Evolutionary conservation across 495 filamentous ascomycete genomes (phyloP).

Genomic region (Cairneyella variabilis): DNA sequence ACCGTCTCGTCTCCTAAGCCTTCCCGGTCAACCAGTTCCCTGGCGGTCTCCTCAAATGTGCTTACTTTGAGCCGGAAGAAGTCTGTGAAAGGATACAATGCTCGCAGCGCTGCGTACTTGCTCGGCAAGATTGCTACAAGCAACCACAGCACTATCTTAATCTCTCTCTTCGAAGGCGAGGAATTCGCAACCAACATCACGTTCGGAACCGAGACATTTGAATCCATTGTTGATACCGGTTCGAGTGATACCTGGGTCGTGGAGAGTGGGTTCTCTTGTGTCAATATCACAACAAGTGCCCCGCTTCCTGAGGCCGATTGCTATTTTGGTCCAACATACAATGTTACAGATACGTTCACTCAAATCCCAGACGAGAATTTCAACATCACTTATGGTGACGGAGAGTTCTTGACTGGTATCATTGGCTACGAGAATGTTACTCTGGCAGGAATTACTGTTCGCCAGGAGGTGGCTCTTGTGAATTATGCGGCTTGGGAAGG

Average conservation of each 20-base stretch:
- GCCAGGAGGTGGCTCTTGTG: slow-evolving; percentile 52
- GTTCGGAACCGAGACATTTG: slow-evolving; percentile 42
- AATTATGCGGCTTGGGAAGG: slow-evolving; percentile 44
- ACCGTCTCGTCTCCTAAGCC: neutral
- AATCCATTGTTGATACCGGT: slow-evolving; percentile 57
- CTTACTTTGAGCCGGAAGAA: slow-evolving; percentile 1
- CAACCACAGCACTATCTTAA: slow-evolving; percentile 5
- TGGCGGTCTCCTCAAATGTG: slow-evolving; percentile 5
- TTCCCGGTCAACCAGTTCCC: neutral
- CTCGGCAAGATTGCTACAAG: neutral
- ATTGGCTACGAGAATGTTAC: slow-evolving; percentile 55
- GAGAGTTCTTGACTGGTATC: slow-evolving; percentile 49
- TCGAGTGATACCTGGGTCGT: slow-evolving; percentile 60
- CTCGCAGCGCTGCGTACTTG: slow-evolving; percentile 8
- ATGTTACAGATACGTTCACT: slow-evolving; percentile 33
- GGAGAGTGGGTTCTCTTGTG: slow-evolving; percentile 43
- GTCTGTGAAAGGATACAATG: slow-evolving; percentile 4
- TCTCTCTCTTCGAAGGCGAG: slow-evolving; percentile 11
- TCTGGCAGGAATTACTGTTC: slow-evolving; percentile 51
- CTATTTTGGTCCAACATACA: slow-evolving; percentile 42
- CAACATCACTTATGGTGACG: slow-evolving; percentile 56
- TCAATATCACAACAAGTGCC: slow-evolving; percentile 20
- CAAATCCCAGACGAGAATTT: slow-evolving; percentile 46
- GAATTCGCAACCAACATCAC: slow-evolving; percentile 23
- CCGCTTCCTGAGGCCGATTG: slow-evolving; percentile 31